These are phyloP conservation scores for Serendipita indica DNA, from an alignment of 768 basidiomycete species.

Conservation along the genomic window DNA sequence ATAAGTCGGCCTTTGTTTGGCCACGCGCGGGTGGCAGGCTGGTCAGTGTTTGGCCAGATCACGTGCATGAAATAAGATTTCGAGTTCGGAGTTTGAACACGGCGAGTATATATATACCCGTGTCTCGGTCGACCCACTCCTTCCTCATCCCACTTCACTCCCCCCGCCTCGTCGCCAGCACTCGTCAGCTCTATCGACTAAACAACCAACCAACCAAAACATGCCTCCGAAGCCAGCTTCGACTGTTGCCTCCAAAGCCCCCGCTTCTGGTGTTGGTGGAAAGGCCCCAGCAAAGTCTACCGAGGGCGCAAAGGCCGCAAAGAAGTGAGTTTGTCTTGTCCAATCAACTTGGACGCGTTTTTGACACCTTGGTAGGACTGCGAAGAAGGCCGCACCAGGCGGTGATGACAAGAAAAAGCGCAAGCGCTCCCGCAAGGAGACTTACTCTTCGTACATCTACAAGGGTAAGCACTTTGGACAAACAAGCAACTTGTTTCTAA, in stretches of 20 bases:
- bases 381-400: constrained; percentile 40
- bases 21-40: background rate
- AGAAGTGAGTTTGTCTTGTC: background rate
- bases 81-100: too few species aligned
- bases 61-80: background rate
- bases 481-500: background rate
- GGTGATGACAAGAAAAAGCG: constrained; percentile 68
- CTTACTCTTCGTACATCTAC: constrained; percentile 87
- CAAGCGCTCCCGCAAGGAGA: constrained; percentile 72
- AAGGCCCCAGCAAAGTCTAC: constrained; percentile 43
- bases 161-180: too few species aligned
- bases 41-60: background rate
- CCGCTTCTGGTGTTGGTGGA: constrained; percentile 29
- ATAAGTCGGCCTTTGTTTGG: background rate
- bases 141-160: too few species aligned
- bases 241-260: constrained; percentile 28
- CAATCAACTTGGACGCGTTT: background rate
- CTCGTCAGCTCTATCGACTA: too few species aligned
- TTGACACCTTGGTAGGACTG: constrained; percentile 14
- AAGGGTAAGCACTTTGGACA: constrained; percentile 39
- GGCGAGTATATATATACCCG: too few species aligned
- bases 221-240: constrained; percentile 29
- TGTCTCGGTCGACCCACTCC: too few species aligned
- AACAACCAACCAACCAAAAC: constrained; percentile 10
- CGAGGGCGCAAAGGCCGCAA: constrained; percentile 32